Evolutionary conservation across 306 rosid species (phyloP).

Genomic region (Cucumis melo): DNA sequence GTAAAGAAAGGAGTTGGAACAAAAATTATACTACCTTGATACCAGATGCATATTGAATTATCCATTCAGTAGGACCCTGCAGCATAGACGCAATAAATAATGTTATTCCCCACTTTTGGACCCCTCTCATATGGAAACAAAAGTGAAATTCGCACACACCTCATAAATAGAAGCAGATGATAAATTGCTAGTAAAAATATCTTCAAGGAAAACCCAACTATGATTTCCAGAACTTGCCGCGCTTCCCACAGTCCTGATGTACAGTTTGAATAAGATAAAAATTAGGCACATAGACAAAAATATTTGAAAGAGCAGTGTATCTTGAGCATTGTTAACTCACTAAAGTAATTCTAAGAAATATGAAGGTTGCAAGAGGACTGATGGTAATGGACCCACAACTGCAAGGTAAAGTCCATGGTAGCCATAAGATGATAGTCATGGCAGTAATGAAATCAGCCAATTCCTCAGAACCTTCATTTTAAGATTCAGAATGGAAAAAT

Average conservation of each 20-base stretch:
- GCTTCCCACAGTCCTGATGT: constrained; percentile 60
- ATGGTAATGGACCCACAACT: constrained; percentile 7
- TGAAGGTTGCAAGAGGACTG: constrained; percentile 9
- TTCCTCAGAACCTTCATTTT: constrained; percentile 12
- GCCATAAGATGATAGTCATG: not conserved
- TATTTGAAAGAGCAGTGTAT: not conserved
- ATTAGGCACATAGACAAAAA: not conserved
- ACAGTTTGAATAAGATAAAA: not conserved
- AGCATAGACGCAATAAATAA: constrained; percentile 20
- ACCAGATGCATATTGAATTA: constrained; percentile 69
- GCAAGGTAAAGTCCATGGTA: not conserved
- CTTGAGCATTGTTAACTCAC: not conserved
- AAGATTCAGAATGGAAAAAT: not conserved
- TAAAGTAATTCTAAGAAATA: constrained; percentile 2
- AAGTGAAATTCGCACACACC: constrained; percentile 38
- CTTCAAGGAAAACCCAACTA: constrained; percentile 45
- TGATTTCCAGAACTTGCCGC: constrained; percentile 49
- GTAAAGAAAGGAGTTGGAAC: not conserved
- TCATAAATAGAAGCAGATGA: constrained; percentile 25
- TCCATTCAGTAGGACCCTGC: constrained; percentile 71
- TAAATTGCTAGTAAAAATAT: constrained; percentile 19
- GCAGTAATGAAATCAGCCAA: constrained; percentile 11
- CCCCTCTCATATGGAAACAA: not conserved
- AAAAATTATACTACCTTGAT: constrained; percentile 47
- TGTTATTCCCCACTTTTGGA: not conserved